phyloP scores from a whole-genome alignment of 192 early-diverging fungal species.

The Funneliformis mosseae region DNA sequence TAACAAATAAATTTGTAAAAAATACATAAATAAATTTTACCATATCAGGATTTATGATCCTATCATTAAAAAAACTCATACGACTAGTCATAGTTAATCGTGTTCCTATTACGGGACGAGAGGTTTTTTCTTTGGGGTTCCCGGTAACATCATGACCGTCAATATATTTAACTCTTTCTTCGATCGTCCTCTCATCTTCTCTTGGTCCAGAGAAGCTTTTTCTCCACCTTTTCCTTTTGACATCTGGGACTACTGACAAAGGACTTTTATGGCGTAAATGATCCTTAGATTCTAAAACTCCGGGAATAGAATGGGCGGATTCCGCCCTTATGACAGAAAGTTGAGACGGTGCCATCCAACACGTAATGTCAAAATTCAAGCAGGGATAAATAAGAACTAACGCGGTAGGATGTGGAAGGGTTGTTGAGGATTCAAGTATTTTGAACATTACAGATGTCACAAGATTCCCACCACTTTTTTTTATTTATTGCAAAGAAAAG shows the following conservation, averaged over 20 bases:
- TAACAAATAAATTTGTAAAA: neutral
- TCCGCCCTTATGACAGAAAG: conserved; percentile 65
- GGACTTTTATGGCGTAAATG: conserved; percentile 71
- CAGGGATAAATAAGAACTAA: conserved; percentile 89
- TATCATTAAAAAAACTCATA: conserved; percentile 85
- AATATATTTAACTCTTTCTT: conserved; percentile 42
- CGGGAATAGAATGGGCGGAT: conserved; percentile 43
- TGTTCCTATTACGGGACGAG: conserved; percentile 44
- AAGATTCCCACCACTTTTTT: conserved; percentile 84
- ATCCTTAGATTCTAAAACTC: conserved; percentile 59
- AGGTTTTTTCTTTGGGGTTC: conserved; percentile 33
- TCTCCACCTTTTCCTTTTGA: conserved; percentile 46
- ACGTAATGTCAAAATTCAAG: conserved; percentile 87
- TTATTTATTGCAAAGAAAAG: neutral
- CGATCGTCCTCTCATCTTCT: conserved; percentile 34
- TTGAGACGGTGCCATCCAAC: conserved; percentile 82
- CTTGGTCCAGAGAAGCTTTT: conserved; percentile 17
- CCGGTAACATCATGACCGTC: conserved; percentile 38
- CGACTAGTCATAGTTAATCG: conserved; percentile 75
- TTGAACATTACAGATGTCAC: conserved; percentile 76
- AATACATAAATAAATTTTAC: conserved; percentile 41
- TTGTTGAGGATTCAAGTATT: conserved; percentile 60
- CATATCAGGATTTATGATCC: conserved; percentile 78
- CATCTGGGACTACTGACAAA: conserved; percentile 55
- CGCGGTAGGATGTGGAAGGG: conserved; percentile 68